Evolutionary conservation across 2,329 filamentous ascomycete species (phyloP).

Genomic region (Stromatinia cepivora): DNA sequence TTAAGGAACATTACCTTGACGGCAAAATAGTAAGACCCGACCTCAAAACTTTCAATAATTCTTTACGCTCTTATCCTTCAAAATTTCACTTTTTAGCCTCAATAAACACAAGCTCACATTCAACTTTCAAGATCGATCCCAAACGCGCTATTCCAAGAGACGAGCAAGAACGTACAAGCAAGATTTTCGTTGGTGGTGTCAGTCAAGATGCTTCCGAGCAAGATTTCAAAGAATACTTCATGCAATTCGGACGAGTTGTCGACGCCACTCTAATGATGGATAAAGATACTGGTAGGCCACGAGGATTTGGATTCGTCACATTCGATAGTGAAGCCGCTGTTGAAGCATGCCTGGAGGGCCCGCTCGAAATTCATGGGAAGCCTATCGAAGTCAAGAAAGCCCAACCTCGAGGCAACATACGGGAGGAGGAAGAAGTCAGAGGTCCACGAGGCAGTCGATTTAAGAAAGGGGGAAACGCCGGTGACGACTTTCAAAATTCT

Average conservation of each 20-base stretch:
- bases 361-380: conserved; percentile 91
- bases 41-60: conserved; percentile 29
- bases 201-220: conserved; percentile 96
- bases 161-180: conserved; percentile 96
- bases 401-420: conserved; percentile 89
- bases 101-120: conserved; percentile 36
- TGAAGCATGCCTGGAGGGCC: conserved; percentile 80
- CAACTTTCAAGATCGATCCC: conserved; percentile 71
- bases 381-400: conserved; percentile 98
- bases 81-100: conserved; percentile 28
- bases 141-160: conserved; percentile 96
- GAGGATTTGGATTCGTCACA: conserved; percentile 96
- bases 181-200: conserved; percentile 97
- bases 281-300: conserved; percentile 95
- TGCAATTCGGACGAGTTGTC: conserved; percentile 91
- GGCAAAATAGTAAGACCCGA: conserved; percentile 84
- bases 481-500: conserved; percentile 48
- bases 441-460: conserved; percentile 56
- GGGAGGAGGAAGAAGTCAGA: conserved; percentile 79
- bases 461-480: conserved; percentile 49
- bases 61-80: conserved; percentile 25
- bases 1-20: conserved; percentile 97
- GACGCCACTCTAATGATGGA: conserved; percentile 99
- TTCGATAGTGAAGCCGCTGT: conserved; percentile 96
- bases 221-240: conserved; percentile 96